Conservation (phyloP, 31 red algal species). For the Asparagopsis taxiformis region DNA sequence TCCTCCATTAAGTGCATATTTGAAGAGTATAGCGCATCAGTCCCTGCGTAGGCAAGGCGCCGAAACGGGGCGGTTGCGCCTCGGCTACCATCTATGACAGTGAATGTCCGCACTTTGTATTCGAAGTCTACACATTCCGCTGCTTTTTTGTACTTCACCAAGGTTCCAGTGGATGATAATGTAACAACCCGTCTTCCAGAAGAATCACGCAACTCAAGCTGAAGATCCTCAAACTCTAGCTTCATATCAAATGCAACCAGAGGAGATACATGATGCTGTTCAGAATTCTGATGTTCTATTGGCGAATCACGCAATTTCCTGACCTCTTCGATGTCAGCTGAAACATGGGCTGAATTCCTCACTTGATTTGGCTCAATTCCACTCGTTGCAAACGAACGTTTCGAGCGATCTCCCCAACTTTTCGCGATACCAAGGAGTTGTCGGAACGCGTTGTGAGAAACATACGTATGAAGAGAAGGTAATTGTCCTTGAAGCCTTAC, state of each 20-base stretch:
- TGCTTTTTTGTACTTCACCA: conserved; percentile 44
- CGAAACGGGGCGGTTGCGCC: conserved; percentile 83
- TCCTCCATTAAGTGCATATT: not conserved
- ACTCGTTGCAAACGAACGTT: conserved; percentile 12
- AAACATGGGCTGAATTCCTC: conserved; percentile 39
- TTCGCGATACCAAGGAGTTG: conserved; percentile 57
- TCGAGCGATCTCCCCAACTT: conserved; percentile 45
- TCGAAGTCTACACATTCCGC: conserved; percentile 51
- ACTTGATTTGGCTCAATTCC: conserved; percentile 75
- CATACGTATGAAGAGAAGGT: conserved; percentile 53
- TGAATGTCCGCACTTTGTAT: conserved; percentile 66
- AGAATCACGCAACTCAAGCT: conserved; percentile 71
- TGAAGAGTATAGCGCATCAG: conserved; percentile 3
- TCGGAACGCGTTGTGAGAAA: conserved; percentile 73
- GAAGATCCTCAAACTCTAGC: conserved; percentile 75
- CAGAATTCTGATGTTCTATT: not conserved
- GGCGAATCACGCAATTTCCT: conserved; percentile 1
- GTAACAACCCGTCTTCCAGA: conserved; percentile 68
- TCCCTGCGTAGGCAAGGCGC: conserved; percentile 66
- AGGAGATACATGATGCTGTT: conserved; percentile 14
- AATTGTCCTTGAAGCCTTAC: conserved; percentile 57
- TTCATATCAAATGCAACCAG: conserved; percentile 72
- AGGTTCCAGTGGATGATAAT: conserved; percentile 62
- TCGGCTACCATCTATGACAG: conserved; percentile 71
- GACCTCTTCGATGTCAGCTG: conserved; percentile 65